Conservation (phyloP, 176 grass and related monocot genomes). For the Avena insularis region DNA sequence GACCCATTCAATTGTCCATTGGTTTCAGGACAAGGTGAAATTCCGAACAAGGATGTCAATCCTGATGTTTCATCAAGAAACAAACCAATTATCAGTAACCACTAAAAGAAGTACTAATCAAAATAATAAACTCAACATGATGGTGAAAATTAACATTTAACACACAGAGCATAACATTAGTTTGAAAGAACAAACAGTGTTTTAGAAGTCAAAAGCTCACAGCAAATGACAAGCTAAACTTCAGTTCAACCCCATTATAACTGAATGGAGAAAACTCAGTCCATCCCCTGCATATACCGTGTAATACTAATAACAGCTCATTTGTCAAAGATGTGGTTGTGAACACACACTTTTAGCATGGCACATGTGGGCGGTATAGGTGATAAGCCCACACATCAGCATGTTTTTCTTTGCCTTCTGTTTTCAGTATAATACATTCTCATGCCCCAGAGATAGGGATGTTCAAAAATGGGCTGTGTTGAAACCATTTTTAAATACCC, state of each 20-base stretch:
- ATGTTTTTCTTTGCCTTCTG: not conserved
- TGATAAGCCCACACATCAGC: constrained; percentile 21
- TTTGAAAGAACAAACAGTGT: not conserved
- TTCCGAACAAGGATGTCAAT: constrained; percentile 23
- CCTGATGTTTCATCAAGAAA: constrained; percentile 40
- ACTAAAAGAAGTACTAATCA: constrained; percentile 22
- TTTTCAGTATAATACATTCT: not conserved
- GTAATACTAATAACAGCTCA: constrained; percentile 12
- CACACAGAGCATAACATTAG: constrained; percentile 15
- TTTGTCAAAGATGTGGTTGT: constrained; percentile 12
- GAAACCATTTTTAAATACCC: not conserved
- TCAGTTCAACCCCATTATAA: constrained; percentile 1
- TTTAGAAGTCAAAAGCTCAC: constrained; percentile 10
- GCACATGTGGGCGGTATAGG: not conserved
- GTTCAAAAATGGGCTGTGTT: not conserved
- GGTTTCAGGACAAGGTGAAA: constrained; percentile 13
- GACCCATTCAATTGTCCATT: constrained; percentile 27
- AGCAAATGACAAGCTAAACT: constrained; percentile 14
- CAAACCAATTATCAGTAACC: constrained; percentile 35
- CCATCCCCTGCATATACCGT: not conserved
- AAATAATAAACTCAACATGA: constrained; percentile 38
- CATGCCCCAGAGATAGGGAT: not conserved
- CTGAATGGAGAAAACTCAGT: not conserved
- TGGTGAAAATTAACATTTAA: constrained; percentile 10
- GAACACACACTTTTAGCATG: constrained; percentile 1